Evolutionary conservation across 108 stramenopile species (phyloP).

Genomic region (Pseudonitzschia pungens): DNA sequence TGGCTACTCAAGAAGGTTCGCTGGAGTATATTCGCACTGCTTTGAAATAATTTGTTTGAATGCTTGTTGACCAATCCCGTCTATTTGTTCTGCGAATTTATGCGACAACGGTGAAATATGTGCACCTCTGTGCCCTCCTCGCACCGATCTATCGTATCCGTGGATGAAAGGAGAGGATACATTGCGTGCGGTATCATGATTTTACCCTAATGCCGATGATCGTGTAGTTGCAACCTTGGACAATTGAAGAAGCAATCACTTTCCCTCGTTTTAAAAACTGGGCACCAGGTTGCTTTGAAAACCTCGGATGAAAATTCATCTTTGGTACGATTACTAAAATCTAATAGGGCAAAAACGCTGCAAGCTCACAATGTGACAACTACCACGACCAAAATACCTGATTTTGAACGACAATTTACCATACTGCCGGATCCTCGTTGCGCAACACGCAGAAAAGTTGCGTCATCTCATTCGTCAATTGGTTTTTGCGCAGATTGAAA

Average conservation of each 20-base stretch:
- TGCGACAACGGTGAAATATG: too few relatives aligned
- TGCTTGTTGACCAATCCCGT: neutral
- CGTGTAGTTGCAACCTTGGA: neutral
- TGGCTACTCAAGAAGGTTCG: neutral
- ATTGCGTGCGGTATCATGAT: too few relatives aligned
- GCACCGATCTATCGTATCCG: too few relatives aligned
- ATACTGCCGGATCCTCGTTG: neutral
- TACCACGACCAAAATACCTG: neutral
- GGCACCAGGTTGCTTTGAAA: neutral
- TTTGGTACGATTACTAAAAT: neutral
- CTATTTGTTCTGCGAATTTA: neutral
- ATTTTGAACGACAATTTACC: neutral
- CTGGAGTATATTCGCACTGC: neutral
- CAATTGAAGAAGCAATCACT: neutral
- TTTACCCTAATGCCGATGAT: neutral
- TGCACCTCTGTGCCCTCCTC: too few relatives aligned
- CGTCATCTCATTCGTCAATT: too few relatives aligned
- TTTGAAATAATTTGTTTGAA: too few relatives aligned
- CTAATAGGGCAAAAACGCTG: neutral
- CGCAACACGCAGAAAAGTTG: neutral
- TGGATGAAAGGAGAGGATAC: too few relatives aligned
- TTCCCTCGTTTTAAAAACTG: neutral
- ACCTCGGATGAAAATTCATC: slow-evolving; percentile 6
- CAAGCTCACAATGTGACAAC: neutral
- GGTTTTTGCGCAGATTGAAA: too few relatives aligned